Evolutionary conservation across 2,329 filamentous ascomycete species (phyloP).

Genomic region (Nemania bipapillata): DNA sequence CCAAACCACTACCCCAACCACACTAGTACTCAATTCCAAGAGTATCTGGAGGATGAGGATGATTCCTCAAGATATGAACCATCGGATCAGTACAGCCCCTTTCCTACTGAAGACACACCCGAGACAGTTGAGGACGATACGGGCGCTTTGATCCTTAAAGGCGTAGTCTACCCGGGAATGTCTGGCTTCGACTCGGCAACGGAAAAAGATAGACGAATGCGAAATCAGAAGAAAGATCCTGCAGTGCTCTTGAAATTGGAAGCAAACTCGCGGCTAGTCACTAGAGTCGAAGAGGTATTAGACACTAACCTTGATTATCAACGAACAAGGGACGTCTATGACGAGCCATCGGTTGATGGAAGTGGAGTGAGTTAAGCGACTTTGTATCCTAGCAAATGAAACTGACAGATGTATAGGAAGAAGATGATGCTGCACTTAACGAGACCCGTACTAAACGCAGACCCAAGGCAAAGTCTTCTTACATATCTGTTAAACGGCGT

Average conservation of each 20-base stretch:
- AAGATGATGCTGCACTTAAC: constrained; percentile 34
- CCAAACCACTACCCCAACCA: constrained; percentile 15
- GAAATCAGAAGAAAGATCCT: constrained; percentile 82
- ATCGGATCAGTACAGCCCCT: constrained; percentile 48
- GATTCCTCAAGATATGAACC: constrained; percentile 46
- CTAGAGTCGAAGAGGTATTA: constrained; percentile 73
- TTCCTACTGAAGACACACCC: constrained; percentile 45
- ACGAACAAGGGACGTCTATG: constrained; percentile 68
- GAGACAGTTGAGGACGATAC: constrained; percentile 47
- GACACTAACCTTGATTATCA: constrained; percentile 62
- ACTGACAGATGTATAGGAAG: constrained; percentile 42
- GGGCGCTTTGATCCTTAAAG: constrained; percentile 65
- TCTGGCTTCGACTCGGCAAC: constrained; percentile 83
- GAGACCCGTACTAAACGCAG: constrained; percentile 28
- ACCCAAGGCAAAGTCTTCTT: constrained; percentile 31
- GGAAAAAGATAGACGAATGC: constrained; percentile 75
- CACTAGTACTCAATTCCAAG: constrained; percentile 26
- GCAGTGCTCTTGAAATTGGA: constrained; percentile 75
- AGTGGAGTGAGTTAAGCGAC: constrained; percentile 58
- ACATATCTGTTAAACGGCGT: constrained; percentile 31
- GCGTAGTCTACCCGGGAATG: constrained; percentile 81
- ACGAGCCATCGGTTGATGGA: constrained; percentile 64
- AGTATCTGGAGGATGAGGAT: constrained; percentile 39
- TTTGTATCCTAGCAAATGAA: background rate
- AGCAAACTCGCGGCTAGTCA: constrained; percentile 70